These are phyloP conservation scores for Zymoseptoria tritici DNA, from an alignment of 2,329 filamentous ascomycete genomes.

Conservation along the genomic window DNA sequence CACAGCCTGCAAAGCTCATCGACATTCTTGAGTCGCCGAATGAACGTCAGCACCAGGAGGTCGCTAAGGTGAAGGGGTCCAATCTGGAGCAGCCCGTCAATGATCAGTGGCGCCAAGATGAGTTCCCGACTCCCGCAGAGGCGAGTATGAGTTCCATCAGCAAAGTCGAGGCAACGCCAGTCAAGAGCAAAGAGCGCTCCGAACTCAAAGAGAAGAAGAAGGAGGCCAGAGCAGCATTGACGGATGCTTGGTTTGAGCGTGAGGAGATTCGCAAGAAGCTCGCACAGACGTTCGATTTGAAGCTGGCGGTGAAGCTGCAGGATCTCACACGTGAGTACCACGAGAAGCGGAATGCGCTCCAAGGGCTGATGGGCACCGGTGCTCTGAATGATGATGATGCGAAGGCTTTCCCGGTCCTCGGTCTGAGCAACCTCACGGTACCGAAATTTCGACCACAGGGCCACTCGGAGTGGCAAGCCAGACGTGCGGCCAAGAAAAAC, in stretches of 20 bases:
- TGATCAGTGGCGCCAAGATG: not conserved
- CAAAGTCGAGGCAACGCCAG: not conserved
- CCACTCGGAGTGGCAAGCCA: not conserved
- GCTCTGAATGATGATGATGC: slow-evolving; percentile 18
- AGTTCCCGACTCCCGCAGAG: not conserved
- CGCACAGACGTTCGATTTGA: slow-evolving; percentile 6
- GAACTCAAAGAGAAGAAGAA: slow-evolving; percentile 5
- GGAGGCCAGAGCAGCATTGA: slow-evolving; percentile 13
- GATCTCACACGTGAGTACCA: slow-evolving; percentile 11
- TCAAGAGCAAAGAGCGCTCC: not conserved
- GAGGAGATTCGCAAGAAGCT: slow-evolving; percentile 12
- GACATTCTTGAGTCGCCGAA: not conserved
- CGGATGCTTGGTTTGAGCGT: slow-evolving; percentile 15
- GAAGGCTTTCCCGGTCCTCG: slow-evolving; percentile 11
- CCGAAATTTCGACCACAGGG: slow-evolving; percentile 9
- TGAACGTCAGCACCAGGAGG: not conserved
- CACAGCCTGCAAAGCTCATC: not conserved
- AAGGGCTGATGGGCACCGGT: slow-evolving; percentile 11
- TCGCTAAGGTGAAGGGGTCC: not conserved
- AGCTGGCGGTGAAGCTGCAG: slow-evolving; percentile 5
- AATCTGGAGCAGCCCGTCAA: not conserved
- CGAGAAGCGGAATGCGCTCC: slow-evolving; percentile 10
- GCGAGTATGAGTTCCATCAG: not conserved
- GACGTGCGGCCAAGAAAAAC: not conserved
- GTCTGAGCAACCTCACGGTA: slow-evolving; percentile 4